Evolutionary conservation across 2,329 filamentous ascomycete species (phyloP).

Genomic region (Metarhizium rileyi): DNA sequence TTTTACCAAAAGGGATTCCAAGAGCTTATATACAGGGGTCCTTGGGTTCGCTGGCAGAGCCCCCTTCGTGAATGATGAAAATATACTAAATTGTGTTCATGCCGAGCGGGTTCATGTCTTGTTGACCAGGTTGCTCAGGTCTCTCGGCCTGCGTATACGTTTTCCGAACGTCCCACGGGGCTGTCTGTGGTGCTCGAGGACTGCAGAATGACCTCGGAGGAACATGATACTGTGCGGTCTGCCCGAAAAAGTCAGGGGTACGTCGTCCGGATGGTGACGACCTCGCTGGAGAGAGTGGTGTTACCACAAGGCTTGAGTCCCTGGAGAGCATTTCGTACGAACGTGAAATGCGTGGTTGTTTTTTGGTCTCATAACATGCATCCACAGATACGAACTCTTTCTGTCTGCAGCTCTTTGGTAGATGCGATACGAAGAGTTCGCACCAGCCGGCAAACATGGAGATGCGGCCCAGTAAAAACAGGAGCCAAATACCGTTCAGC

Average conservation of each 20-base stretch:
- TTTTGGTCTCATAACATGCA: conserved; percentile 52
- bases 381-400: conserved; percentile 87
- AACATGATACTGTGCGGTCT: conserved; percentile 43
- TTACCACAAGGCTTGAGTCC: conserved; percentile 45
- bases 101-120: conserved; percentile 42
- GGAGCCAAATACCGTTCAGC: conserved; percentile 77
- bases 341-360: conserved; percentile 40
- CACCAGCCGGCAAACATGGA: conserved; percentile 83
- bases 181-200: conserved; percentile 36
- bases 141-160: conserved; percentile 24
- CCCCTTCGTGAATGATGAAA: too few species aligned
- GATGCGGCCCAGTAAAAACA: conserved; percentile 70
- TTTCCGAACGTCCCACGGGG: conserved; percentile 33
- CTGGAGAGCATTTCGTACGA: conserved; percentile 74
- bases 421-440: conserved; percentile 45
- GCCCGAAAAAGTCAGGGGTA: conserved; percentile 47
- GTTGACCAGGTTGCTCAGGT: conserved; percentile 13
- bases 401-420: conserved; percentile 37
- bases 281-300: conserved; percentile 35
- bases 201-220: conserved; percentile 47
- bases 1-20: neutral
- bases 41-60: neutral
- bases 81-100: conserved; percentile 45
- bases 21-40: neutral
- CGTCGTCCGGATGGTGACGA: conserved; percentile 28